Evolutionary conservation across 1,284 basidiomycete genomes (phyloP).

Genomic region (Cryptococcus depauperatus): DNA sequence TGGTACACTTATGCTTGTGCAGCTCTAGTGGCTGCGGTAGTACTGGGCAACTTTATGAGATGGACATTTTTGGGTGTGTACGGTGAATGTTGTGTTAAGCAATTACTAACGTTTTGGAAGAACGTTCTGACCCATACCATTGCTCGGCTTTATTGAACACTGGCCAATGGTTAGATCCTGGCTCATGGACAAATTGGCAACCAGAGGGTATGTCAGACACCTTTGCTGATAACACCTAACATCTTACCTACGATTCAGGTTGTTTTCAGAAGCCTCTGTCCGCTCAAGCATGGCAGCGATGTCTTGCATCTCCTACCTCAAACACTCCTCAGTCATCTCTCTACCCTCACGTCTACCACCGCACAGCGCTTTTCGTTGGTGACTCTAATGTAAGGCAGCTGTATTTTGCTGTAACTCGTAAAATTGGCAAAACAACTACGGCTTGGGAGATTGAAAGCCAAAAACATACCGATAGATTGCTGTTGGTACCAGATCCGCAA

Average conservation of each 20-base stretch:
- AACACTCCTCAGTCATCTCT: slow-evolving; percentile 14
- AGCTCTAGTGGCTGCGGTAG: slow-evolving; percentile 37
- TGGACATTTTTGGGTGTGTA: slow-evolving; percentile 43
- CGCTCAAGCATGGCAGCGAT: slow-evolving; percentile 14
- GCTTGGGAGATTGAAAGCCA: slow-evolving; percentile 44
- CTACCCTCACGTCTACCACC: slow-evolving; percentile 9
- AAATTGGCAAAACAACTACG: slow-evolving; percentile 31
- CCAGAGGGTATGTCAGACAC: slow-evolving; percentile 57
- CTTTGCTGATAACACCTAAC: neutral
- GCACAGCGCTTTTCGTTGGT: slow-evolving; percentile 64
- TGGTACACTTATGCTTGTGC: slow-evolving; percentile 46
- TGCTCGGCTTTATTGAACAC: slow-evolving; percentile 61
- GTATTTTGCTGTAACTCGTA: slow-evolving; percentile 63
- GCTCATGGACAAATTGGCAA: slow-evolving; percentile 63
- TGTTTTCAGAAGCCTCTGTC: slow-evolving; percentile 21
- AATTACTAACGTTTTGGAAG: slow-evolving; percentile 43
- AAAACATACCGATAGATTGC: slow-evolving; percentile 59
- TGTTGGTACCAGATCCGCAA: slow-evolving; percentile 14
- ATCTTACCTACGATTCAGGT: slow-evolving; percentile 14
- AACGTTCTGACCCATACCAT: slow-evolving; percentile 60
- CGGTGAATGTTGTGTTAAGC: neutral
- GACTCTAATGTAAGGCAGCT: slow-evolving; percentile 72
- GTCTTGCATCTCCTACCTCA: slow-evolving; percentile 17
- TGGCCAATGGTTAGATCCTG: slow-evolving; percentile 69
- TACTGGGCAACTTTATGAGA: slow-evolving; percentile 41